A percentile compares a stretch with the other conserved stretches of the same genome.
Conservation (phyloP, 1,139 yeast species). For the Saccharomyces hybrid region DNA sequence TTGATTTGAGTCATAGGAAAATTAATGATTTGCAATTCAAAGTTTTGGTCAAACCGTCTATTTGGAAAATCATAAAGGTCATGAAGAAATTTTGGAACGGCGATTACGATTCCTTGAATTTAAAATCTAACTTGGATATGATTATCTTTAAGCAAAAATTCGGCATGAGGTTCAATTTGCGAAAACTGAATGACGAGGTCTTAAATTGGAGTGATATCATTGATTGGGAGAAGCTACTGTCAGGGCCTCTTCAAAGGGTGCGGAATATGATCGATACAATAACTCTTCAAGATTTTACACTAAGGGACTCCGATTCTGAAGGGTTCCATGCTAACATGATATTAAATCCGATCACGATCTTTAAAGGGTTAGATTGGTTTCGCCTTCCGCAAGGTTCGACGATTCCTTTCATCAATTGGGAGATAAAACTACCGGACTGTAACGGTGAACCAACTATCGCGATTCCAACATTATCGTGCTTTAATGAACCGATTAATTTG, state of each 20-base stretch:
- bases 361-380: neutral
- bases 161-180: slow-evolving; percentile 3
- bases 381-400: neutral
- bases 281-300: neutral
- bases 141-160: slow-evolving; percentile 14
- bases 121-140: slow-evolving; percentile 24
- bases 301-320: neutral
- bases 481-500: slow-evolving; percentile 5
- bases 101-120: slow-evolving; percentile 18
- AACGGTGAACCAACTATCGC: slow-evolving; percentile 7
- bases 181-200: slow-evolving; percentile 20
- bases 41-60: slow-evolving; percentile 22
- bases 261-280: slow-evolving; percentile 6
- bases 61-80: slow-evolving; percentile 20
- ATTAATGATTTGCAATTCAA: slow-evolving; percentile 20
- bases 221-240: slow-evolving; percentile 18
- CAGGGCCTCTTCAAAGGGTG: neutral
- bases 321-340: neutral
- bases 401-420: slow-evolving; percentile 11
- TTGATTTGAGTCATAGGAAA: slow-evolving; percentile 17
- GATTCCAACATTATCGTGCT: slow-evolving; percentile 8
- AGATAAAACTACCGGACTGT: slow-evolving; percentile 11
- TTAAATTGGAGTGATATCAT: slow-evolving; percentile 24
- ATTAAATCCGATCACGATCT: neutral
- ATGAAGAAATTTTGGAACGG: slow-evolving; percentile 25